phyloP scores from a whole-genome alignment of 352 stramenopile genomes.

The Peronospora destructor region DNA sequence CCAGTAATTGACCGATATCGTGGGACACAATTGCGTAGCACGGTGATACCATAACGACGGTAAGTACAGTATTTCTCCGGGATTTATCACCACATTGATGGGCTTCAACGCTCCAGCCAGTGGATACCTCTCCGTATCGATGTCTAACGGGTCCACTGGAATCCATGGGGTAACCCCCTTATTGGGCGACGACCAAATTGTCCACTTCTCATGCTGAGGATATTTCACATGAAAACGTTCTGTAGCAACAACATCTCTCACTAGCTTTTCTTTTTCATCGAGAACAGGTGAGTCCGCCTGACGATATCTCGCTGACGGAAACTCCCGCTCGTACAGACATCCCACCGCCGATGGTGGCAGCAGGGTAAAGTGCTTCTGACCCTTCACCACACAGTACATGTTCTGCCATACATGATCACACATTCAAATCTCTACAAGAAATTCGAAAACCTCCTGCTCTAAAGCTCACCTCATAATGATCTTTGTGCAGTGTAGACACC shows the following conservation, averaged over 20 bases:
- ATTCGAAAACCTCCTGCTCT: too few species aligned
- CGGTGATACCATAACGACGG: conserved; percentile 84
- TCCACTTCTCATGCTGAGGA: conserved; percentile 40
- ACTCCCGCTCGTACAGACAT: conserved; percentile 86
- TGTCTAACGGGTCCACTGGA: conserved; percentile 64
- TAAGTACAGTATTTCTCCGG: conserved; percentile 68
- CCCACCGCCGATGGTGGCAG: conserved; percentile 82
- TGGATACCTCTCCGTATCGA: conserved; percentile 50
- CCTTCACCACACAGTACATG: conserved; percentile 94
- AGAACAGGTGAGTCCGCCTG: conserved; percentile 24
- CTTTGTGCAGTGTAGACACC: conserved; percentile 95
- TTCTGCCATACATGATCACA: conserved; percentile 55
- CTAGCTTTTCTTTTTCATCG: conserved; percentile 10
- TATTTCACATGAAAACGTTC: conserved; percentile 49
- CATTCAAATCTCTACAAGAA: neutral
- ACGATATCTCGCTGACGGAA: conserved; percentile 52
- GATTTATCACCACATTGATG: conserved; percentile 61
- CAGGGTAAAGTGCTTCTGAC: conserved; percentile 93
- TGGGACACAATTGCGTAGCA: conserved; percentile 60
- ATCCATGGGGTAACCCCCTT: conserved; percentile 72
- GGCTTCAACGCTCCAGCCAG: conserved; percentile 42
- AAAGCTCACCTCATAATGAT: conserved; percentile 90
- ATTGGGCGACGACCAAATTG: conserved; percentile 37
- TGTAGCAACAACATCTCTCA: conserved; percentile 27
- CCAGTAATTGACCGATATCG: conserved; percentile 87